Evolutionary conservation across 108 stramenopile species (phyloP).

Genomic region (Skeletonema tropicum): DNA sequence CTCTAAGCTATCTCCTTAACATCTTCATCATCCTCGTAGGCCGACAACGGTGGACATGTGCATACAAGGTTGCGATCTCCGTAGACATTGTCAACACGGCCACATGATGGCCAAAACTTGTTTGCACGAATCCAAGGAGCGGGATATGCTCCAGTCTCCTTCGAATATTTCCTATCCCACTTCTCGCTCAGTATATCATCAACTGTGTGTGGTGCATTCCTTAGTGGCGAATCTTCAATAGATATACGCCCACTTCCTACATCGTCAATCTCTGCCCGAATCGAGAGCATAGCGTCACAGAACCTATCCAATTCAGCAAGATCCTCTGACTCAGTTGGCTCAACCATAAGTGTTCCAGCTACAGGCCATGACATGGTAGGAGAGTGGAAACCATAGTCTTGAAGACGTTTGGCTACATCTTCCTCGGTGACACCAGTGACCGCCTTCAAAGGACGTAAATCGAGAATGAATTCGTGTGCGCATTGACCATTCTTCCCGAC

Average conservation of each 20-base stretch:
- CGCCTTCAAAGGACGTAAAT: conserved; percentile 94
- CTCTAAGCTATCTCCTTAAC: conserved; percentile 71
- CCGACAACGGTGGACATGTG: conserved; percentile 93
- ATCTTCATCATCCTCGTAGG: conserved; percentile 82
- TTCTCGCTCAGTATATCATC: conserved; percentile 81
- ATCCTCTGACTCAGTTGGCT: conserved; percentile 98
- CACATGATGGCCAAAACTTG: conserved; percentile 99
- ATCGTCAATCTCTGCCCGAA: conserved; percentile 97
- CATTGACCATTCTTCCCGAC: conserved; percentile 96
- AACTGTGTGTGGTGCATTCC: conserved; percentile 96
- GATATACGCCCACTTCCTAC: conserved; percentile 89
- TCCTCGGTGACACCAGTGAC: conserved; percentile 95
- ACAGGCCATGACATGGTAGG: conserved; percentile 99
- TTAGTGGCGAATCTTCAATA: conserved; percentile 91
- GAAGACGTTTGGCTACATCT: conserved; percentile 95
- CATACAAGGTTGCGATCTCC: conserved; percentile 98
- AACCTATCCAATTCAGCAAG: conserved; percentile 97
- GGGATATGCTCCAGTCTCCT: conserved; percentile 92
- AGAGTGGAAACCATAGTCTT: conserved; percentile 99
- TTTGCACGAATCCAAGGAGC: conserved; percentile 93
- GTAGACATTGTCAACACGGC: conserved; percentile 97
- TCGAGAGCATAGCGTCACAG: conserved; percentile 97
- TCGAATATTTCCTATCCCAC: conserved; percentile 92
- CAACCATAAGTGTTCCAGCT: conserved; percentile 98
- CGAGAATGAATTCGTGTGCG: conserved; percentile 99